phyloP scores from a whole-genome alignment of 2,329 filamentous ascomycete species.

The Aspergillus hiratsukae region DNA sequence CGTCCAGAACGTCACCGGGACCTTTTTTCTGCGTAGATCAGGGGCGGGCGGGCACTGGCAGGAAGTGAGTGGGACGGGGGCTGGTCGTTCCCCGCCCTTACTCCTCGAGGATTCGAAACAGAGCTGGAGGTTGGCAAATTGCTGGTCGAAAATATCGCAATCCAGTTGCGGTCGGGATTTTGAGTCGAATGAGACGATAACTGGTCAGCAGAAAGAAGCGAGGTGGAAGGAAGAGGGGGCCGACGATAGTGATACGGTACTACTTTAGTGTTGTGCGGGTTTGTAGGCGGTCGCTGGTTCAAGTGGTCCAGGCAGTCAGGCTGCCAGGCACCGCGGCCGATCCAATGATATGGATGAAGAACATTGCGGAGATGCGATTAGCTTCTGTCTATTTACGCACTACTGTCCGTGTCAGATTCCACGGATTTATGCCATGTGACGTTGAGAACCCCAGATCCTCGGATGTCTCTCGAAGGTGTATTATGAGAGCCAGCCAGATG shows the following conservation, averaged over 20 bases:
- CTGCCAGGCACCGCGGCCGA: not conserved
- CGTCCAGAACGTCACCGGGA: not conserved
- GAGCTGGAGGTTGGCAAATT: not conserved
- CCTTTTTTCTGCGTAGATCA: not conserved
- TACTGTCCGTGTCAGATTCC: not conserved
- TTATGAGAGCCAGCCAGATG: not conserved
- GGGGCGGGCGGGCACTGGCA: not conserved
- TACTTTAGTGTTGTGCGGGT: not conserved
- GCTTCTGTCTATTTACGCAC: not conserved
- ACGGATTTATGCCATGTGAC: not conserved
- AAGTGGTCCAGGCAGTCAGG: not conserved
- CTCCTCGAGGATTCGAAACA: not conserved
- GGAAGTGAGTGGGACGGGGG: not conserved
- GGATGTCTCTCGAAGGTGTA: not conserved
- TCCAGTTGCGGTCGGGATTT: not conserved
- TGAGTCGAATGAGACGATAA: not conserved
- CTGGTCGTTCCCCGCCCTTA: not conserved
- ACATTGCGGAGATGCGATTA: not conserved
- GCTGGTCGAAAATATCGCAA: not conserved
- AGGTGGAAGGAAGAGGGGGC: not conserved
- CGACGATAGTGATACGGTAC: not conserved
- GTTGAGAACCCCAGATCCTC: not conserved
- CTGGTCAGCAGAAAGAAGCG: not conserved
- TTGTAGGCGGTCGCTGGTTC: not conserved
- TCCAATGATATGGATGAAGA: not conserved